Base-by-base conservation (phyloP, 495 filamentous ascomycete species). In the Talaromyces wortmannii region DNA sequence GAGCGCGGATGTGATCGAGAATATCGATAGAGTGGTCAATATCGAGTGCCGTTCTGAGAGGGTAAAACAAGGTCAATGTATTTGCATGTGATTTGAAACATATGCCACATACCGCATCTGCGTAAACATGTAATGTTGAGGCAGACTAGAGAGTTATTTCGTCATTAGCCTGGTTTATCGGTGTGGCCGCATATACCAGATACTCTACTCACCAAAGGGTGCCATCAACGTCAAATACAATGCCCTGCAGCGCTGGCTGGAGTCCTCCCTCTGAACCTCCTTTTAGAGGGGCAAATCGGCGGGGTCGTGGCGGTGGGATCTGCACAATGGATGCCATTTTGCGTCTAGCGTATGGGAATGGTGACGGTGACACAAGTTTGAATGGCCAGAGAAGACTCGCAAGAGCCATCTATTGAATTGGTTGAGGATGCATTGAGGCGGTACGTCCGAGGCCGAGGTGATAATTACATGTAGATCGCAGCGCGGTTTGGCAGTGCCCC, bases 181-280 rank as follows among this genome's bases (percentile, higher is more conserved):
- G 11, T 47, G 42, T 31, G 12, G 36, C 3, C 8, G 4, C 23
- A 36, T 50, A 23, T 40, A 8, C 17, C 6, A 30, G 31, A 16
- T 23, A 16, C n/a, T 51, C 52, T 43, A 77, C 82, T 77, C 70
- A 92, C 92, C 88, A 96, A 48, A 97, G 67, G 17, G 92, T 97
- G 6, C 92, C 92, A 68, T 97, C 92, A 32, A 97, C 88, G 73
- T 97, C 92, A 68, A 97, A 97, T 31, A 97, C 83, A 6, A 97
- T 80, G 1, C 92, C 92, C 60, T 85, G 82, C 49, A 97, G 69
- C 50, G 69, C 76, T 40, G 86, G 86, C 10, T 73, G 73, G 54
- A 68, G 6, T 54, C 30, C 31, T 52, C 56, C 15, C 57, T 59
- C 30, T 55, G 61, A 0, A 8, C 55, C 55, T 0, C 76, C 66